Conservation (phyloP, 164 flowering plant species). For the Macadamia integrifolia region DNA sequence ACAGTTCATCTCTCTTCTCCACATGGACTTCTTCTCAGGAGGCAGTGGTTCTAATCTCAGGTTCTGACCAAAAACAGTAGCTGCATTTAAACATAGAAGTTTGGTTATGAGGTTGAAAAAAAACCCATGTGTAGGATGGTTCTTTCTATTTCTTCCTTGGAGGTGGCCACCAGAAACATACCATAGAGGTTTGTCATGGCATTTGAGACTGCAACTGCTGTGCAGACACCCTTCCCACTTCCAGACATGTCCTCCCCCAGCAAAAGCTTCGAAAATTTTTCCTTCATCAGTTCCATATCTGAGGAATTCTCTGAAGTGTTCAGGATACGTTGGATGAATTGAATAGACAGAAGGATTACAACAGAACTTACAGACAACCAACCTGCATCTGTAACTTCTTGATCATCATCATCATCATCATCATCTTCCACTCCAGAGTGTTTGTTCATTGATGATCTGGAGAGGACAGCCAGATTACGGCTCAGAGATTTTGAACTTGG, state of each 20-base stretch:
- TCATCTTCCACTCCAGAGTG: slow-evolving; percentile 12
- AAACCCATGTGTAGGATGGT: not conserved
- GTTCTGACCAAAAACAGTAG: slow-evolving; percentile 80
- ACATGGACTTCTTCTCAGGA: slow-evolving; percentile 74
- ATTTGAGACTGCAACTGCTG: slow-evolving; percentile 88
- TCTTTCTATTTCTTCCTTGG: not conserved
- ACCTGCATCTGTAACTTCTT: slow-evolving; percentile 50
- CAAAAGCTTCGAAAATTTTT: slow-evolving; percentile 86
- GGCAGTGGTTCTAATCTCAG: slow-evolving; percentile 69
- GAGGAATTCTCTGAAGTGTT: slow-evolving; percentile 5
- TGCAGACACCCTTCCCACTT: slow-evolving; percentile 89
- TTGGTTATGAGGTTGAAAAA: not conserved
- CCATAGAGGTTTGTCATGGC: slow-evolving; percentile 97
- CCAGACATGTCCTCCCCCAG: slow-evolving; percentile 99
- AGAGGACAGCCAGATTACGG: slow-evolving; percentile 29
- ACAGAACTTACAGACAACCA: slow-evolving; percentile 7
- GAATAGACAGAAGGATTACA: not conserved
- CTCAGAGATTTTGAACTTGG: slow-evolving; percentile 26
- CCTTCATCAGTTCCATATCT: slow-evolving; percentile 85
- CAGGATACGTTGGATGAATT: not conserved
- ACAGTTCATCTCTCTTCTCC: slow-evolving; percentile 90
- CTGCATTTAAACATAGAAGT: slow-evolving; percentile 32
- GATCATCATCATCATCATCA: slow-evolving; percentile 19
- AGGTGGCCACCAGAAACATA: slow-evolving; percentile 11
- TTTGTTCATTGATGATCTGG: slow-evolving; percentile 49